Percentiles rank a stretch among this genome's conserved stretches.
These are phyloP conservation scores for Globisporangium megalacanthum DNA, from an alignment of 352 stramenopile species.

Conservation along the genomic window DNA sequence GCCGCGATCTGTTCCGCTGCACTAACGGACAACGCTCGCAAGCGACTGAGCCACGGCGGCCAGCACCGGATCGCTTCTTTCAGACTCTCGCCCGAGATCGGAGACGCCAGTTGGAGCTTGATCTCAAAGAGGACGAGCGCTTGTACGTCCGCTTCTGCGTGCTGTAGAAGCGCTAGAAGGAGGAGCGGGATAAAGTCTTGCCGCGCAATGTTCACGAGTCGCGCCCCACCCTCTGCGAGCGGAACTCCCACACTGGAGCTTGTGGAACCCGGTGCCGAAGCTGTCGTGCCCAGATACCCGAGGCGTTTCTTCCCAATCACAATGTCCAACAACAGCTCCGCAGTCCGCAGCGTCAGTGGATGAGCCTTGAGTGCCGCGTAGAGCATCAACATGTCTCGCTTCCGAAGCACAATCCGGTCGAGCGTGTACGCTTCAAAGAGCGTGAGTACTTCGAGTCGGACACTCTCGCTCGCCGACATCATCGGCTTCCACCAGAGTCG, in stretches of 20 bases:
- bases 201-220: conserved; percentile 39
- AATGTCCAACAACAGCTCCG: conserved; percentile 56
- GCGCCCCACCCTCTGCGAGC: conserved; percentile 8
- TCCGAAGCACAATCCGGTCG: conserved; percentile 54
- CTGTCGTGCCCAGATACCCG: conserved; percentile 3
- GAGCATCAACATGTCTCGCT: conserved; percentile 60
- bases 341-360: conserved; percentile 34
- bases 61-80: conserved; percentile 73
- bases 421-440: conserved; percentile 70
- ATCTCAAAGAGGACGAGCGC: conserved; percentile 50
- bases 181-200: conserved; percentile 53
- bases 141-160: conserved; percentile 50
- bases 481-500: conserved; percentile 63
- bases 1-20: conserved; percentile 9
- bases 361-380: conserved; percentile 46
- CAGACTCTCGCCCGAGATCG: conserved; percentile 36
- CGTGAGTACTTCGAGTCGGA: conserved; percentile 54
- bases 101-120: conserved; percentile 33
- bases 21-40: conserved; percentile 29
- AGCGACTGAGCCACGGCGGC: conserved; percentile 55
- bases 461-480: conserved; percentile 30
- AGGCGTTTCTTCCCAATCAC: conserved; percentile 46
- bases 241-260: not conserved
- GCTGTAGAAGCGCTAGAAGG: conserved; percentile 41
- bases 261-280: not conserved